Evolutionary conservation across 345 rosid genomes (phyloP).

Genomic region (Orychophragmus violaceus): DNA sequence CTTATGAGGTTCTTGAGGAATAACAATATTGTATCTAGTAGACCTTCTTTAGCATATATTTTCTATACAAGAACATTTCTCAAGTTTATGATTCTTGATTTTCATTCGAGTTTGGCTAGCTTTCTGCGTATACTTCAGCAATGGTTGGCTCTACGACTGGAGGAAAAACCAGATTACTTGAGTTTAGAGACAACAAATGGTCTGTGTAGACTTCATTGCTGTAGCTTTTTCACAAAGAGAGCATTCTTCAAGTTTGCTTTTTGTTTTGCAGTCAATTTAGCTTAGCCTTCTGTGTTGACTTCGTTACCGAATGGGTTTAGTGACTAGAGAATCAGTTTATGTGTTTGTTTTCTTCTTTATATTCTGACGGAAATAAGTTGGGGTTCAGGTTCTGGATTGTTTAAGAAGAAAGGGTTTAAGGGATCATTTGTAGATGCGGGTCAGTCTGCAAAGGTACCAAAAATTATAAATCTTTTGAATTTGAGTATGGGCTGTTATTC

Average conservation of each 20-base stretch:
- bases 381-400: slow-evolving; percentile 70
- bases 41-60: neutral
- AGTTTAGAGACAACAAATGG: neutral
- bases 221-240: neutral
- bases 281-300: neutral
- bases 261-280: neutral
- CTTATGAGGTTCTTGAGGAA: neutral
- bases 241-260: neutral
- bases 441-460: slow-evolving; percentile 72
- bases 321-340: neutral
- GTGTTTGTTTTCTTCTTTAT: neutral
- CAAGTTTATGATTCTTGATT: neutral
- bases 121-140: neutral
- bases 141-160: neutral
- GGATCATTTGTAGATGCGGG: slow-evolving; percentile 85
- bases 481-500: neutral
- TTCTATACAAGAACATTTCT: neutral
- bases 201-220: neutral
- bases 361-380: neutral
- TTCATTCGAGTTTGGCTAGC: neutral
- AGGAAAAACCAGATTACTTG: neutral
- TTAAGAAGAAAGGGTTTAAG: slow-evolving; percentile 69
- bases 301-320: neutral
- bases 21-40: neutral
- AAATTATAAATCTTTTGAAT: neutral